Conservation (phyloP, 306 rosid species). For the Leucaena leucocephala region DNA sequence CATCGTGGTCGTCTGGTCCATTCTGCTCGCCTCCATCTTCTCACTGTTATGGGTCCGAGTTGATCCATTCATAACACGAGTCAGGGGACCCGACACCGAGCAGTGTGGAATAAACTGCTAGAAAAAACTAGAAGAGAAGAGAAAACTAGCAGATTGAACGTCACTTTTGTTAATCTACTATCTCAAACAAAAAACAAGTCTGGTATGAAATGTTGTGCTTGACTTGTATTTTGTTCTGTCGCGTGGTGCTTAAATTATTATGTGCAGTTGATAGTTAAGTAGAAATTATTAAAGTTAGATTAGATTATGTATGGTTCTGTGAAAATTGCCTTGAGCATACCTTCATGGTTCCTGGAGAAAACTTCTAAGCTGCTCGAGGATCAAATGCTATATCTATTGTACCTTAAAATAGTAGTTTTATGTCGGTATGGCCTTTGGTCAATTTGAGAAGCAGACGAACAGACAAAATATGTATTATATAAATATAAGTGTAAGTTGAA, state of each 20-base stretch:
- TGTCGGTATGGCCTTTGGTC: not conserved
- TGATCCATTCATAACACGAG: constrained; percentile 84
- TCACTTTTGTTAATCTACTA: not conserved
- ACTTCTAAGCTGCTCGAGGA: constrained; percentile 8
- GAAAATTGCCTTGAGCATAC: constrained; percentile 10
- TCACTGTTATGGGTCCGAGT: constrained; percentile 88
- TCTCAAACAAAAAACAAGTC: not conserved
- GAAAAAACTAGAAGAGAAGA: not conserved
- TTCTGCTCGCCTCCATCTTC: constrained; percentile 92
- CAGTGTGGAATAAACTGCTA: constrained; percentile 96
- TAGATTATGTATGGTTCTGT: constrained; percentile 12
- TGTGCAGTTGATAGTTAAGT: constrained; percentile 40
- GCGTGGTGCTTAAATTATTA: constrained; percentile 24
- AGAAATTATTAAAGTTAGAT: constrained; percentile 14
- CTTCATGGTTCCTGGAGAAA: constrained; percentile 30
- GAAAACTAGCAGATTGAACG: not conserved
- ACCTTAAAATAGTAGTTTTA: not conserved
- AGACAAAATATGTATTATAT: not conserved
- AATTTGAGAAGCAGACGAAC: not conserved
- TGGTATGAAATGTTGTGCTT: not conserved
- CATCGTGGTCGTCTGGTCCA: constrained; percentile 91
- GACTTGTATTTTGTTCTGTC: not conserved
- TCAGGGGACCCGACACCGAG: constrained; percentile 84
- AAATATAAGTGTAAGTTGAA: not conserved
- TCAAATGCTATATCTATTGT: not conserved